Conservation (phyloP, 768 basidiomycete species). For the Leccinum pellstonianum region DNA sequence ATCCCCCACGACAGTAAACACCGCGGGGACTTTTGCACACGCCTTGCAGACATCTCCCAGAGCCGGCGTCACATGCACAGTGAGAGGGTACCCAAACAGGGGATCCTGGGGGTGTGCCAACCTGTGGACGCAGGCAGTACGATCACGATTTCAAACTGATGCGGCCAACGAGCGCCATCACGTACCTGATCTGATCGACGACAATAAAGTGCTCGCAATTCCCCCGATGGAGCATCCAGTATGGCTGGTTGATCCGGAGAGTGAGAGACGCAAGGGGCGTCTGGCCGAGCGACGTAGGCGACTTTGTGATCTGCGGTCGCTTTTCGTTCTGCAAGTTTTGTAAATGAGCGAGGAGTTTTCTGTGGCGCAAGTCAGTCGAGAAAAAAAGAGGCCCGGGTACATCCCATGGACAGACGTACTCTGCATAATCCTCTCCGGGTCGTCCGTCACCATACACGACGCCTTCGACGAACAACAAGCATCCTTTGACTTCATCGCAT, state of each 20-base stretch:
- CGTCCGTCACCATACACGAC: slow-evolving; percentile 56
- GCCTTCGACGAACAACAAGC: slow-evolving; percentile 62
- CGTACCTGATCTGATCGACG: slow-evolving; percentile 69
- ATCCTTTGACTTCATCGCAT: slow-evolving; percentile 31
- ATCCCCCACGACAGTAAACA: slow-evolving; percentile 67
- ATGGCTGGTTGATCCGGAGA: slow-evolving; percentile 70
- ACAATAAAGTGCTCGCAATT: slow-evolving; percentile 81
- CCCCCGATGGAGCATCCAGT: slow-evolving; percentile 79
- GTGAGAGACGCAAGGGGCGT: slow-evolving; percentile 53
- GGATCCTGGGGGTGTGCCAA: slow-evolving; percentile 59
- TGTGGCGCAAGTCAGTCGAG: slow-evolving; percentile 23
- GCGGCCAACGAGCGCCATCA: neutral
- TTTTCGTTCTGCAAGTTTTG: slow-evolving; percentile 33
- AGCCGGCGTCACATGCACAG: slow-evolving; percentile 60
- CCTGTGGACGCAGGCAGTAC: slow-evolving; percentile 35
- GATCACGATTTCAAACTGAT: slow-evolving; percentile 4
- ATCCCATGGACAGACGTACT: slow-evolving; percentile 35
- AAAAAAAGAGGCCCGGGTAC: neutral
- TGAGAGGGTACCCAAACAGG: slow-evolving; percentile 61
- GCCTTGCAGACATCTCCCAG: slow-evolving; percentile 63
- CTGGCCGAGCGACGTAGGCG: slow-evolving; percentile 43
- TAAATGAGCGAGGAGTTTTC: slow-evolving; percentile 47
- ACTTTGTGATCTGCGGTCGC: slow-evolving; percentile 36
- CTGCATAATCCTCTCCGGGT: slow-evolving; percentile 53
- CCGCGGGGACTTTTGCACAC: slow-evolving; percentile 70